phyloP scores from a whole-genome alignment of 2,329 filamentous ascomycete genomes.

The Harringtonia aguacate region DNA sequence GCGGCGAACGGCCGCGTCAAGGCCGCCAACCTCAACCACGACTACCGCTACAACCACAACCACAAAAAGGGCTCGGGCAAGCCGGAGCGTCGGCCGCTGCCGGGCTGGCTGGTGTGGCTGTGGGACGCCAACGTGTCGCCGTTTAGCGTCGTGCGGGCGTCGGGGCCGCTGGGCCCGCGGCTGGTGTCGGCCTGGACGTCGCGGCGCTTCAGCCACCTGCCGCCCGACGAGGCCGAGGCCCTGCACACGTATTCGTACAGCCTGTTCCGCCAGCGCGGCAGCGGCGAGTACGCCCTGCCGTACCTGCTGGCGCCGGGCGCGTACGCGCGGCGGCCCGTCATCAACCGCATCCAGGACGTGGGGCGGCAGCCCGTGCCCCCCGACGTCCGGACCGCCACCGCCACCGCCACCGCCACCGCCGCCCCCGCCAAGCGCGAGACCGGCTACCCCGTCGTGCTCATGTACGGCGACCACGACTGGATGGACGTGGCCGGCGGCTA shows the following conservation, averaged over 20 bases:
- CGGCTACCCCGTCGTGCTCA: slow-evolving; percentile 75
- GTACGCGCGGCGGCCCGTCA: slow-evolving; percentile 78
- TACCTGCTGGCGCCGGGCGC: slow-evolving; percentile 92
- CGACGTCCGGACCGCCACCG: too few relatives aligned
- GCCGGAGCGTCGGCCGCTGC: slow-evolving; percentile 43
- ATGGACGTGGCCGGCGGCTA: slow-evolving; percentile 89
- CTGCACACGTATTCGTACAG: slow-evolving; percentile 92
- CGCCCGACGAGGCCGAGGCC: slow-evolving; percentile 65
- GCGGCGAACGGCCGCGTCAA: too few relatives aligned
- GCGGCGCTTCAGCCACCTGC: slow-evolving; percentile 82
- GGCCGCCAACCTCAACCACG: too few relatives aligned
- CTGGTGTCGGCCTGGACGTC: slow-evolving; percentile 94
- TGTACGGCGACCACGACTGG: slow-evolving; percentile 98
- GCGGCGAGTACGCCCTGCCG: slow-evolving; percentile 84
- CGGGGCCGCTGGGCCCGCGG: slow-evolving; percentile 80
- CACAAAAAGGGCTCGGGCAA: slow-evolving; percentile 9
- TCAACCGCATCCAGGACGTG: slow-evolving; percentile 76
- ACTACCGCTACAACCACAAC: slow-evolving; percentile 27
- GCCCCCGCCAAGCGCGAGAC: slow-evolving; percentile 33
- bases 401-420: slow-evolving; percentile 15
- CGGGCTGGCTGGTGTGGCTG: slow-evolving; percentile 81
- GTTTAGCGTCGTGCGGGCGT: slow-evolving; percentile 80
- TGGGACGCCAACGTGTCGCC: slow-evolving; percentile 98
- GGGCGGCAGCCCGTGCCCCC: slow-evolving; percentile 66
- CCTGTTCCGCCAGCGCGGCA: slow-evolving; percentile 84